These are phyloP conservation scores for Fusarium protoensiforme DNA, from an alignment of 2,329 filamentous ascomycete genomes.

Conservation along the genomic window DNA sequence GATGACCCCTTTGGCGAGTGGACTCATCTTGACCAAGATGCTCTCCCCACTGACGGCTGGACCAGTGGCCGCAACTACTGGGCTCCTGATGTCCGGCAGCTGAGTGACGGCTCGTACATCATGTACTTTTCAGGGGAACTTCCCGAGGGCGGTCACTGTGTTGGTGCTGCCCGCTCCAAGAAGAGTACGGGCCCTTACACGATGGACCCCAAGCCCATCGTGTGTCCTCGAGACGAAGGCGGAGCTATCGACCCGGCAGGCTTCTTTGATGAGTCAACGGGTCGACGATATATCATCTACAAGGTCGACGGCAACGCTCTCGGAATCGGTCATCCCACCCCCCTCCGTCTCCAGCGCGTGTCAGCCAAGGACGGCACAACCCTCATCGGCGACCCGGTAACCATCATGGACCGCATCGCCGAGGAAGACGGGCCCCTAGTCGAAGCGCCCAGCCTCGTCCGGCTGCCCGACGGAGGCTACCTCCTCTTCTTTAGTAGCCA, in stretches of 20 bases:
- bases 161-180: conserved; percentile 65
- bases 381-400: conserved; percentile 59
- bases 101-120: conserved; percentile 64
- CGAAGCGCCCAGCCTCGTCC: conserved; percentile 68
- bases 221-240: conserved; percentile 63
- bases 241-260: conserved; percentile 73
- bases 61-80: conserved; percentile 65
- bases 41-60: conserved; percentile 66
- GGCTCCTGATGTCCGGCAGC: conserved; percentile 69
- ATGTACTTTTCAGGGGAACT: conserved; percentile 69
- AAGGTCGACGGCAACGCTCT: conserved; percentile 74
- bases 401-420: conserved; percentile 57
- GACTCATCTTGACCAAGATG: conserved; percentile 61
- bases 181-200: conserved; percentile 63
- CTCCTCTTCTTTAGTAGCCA: conserved; percentile 72
- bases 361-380: conserved; percentile 61
- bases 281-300: conserved; percentile 69
- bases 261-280: conserved; percentile 64
- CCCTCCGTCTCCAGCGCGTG: conserved; percentile 67
- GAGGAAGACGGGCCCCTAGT: conserved; percentile 64
- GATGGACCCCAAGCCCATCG: conserved; percentile 59
- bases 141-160: conserved; percentile 61
- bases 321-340: conserved; percentile 58
- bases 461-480: conserved; percentile 60
- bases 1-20: conserved; percentile 59